Conservation (phyloP, 768 basidiomycete genomes). For the Termitomyces sp. region DNA sequence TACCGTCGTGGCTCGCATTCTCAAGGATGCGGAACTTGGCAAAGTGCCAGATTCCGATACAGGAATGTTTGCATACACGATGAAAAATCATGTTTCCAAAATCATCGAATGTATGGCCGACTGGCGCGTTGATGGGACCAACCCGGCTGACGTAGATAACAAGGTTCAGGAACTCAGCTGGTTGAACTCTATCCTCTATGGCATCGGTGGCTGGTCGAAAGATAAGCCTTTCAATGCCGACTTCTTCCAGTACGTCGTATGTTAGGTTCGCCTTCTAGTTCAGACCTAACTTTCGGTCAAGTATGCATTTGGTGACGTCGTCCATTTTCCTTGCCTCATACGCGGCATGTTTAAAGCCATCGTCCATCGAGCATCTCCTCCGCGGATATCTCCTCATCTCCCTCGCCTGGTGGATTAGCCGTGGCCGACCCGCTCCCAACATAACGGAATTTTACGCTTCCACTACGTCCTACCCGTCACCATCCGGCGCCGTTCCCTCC, state of each 20-base stretch:
- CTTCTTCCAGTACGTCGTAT: slow-evolving; percentile 15
- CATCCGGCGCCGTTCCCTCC: slow-evolving; percentile 16
- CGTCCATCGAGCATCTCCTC: slow-evolving; percentile 48
- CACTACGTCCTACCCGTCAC: slow-evolving; percentile 16
- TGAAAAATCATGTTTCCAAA: slow-evolving; percentile 6
- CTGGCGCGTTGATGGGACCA: slow-evolving; percentile 14
- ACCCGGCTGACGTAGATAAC: slow-evolving; percentile 8
- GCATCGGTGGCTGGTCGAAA: slow-evolving; percentile 14
- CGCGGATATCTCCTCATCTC: slow-evolving; percentile 49
- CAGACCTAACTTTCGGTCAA: slow-evolving; percentile 15
- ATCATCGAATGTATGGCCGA: slow-evolving; percentile 11
- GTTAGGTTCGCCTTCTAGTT: background rate
- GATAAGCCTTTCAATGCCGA: slow-evolving; percentile 18
- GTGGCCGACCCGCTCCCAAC: slow-evolving; percentile 46
- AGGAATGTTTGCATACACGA: slow-evolving; percentile 7
- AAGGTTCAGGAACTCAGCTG: slow-evolving; percentile 17
- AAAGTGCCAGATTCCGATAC: slow-evolving; percentile 6
- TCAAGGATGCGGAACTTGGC: slow-evolving; percentile 15
- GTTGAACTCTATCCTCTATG: slow-evolving; percentile 17
- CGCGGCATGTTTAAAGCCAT: slow-evolving; percentile 29
- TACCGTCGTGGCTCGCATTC: slow-evolving; percentile 13
- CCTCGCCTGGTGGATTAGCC: slow-evolving; percentile 52
- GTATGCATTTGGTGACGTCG: slow-evolving; percentile 66
- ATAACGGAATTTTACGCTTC: slow-evolving; percentile 41
- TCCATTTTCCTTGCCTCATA: slow-evolving; percentile 54